Evolutionary conservation across 164 flowering plant species (phyloP).

Genomic region (Dillenia suffruticosa): DNA sequence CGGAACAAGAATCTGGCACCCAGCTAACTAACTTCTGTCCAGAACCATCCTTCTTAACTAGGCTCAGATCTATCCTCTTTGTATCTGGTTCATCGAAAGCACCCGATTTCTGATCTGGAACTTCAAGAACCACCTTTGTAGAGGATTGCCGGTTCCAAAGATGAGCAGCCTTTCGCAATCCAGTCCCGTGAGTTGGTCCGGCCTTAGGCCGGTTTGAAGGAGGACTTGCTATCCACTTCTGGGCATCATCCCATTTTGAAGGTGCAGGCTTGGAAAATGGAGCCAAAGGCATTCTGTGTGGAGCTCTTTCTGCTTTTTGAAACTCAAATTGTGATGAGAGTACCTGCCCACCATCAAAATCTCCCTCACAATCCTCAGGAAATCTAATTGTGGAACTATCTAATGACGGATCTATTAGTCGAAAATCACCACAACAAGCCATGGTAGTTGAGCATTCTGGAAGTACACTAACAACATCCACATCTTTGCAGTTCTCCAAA

Average conservation of each 20-base stretch:
- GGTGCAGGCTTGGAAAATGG: conserved; percentile 77
- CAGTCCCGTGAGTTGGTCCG: conserved; percentile 34
- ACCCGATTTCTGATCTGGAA: conserved; percentile 45
- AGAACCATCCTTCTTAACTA: conserved; percentile 35
- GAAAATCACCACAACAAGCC: conserved; percentile 24
- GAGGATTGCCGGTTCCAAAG: conserved; percentile 44
- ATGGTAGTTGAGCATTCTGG: conserved; percentile 46
- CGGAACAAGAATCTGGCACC: conserved; percentile 38
- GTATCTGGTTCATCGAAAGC: conserved; percentile 68
- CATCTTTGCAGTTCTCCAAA: conserved; percentile 66
- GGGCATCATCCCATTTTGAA: conserved; percentile 97
- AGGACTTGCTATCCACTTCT: conserved; percentile 95
- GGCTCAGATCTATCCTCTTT: conserved; percentile 55
- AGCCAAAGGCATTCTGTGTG: conserved; percentile 48
- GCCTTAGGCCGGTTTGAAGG: conserved; percentile 43
- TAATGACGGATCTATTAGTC: conserved; percentile 30
- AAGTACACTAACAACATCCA: conserved; percentile 55
- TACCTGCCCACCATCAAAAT: conserved; percentile 39
- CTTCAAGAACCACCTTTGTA: conserved; percentile 60
- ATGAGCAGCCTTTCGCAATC: conserved; percentile 30
- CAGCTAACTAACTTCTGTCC: conserved; percentile 46
- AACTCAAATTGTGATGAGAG: conserved; percentile 58
- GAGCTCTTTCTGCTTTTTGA: conserved; percentile 60
- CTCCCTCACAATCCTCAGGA: conserved; percentile 39
- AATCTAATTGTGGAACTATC: conserved; percentile 38